Conservation (phyloP, 1,284 basidiomycete genomes). For the Gomphus bonarii region DNA sequence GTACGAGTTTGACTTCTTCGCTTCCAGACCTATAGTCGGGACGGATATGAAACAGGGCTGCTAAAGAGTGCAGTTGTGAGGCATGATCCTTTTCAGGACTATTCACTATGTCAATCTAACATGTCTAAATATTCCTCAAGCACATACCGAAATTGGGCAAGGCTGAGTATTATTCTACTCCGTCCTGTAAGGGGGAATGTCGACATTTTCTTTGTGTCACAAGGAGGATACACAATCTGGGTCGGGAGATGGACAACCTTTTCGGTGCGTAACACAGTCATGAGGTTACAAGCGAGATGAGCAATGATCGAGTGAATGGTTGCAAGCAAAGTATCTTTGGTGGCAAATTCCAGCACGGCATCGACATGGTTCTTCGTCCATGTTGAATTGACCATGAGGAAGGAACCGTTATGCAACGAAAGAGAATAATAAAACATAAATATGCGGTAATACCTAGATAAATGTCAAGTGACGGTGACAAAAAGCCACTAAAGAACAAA, state of each 20-base stretch:
- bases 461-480: not conserved
- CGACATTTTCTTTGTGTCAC: slow-evolving; percentile 73
- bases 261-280: slow-evolving; percentile 16
- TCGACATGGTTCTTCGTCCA: slow-evolving; percentile 90
- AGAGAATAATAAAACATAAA: slow-evolving; percentile 79
- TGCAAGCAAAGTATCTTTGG: slow-evolving; percentile 24
- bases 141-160: slow-evolving; percentile 84
- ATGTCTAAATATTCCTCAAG: not conserved
- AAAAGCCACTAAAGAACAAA: slow-evolving; percentile 27
- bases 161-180: slow-evolving; percentile 65
- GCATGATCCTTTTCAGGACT: slow-evolving; percentile 95
- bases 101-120: not conserved
- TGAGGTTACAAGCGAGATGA: slow-evolving; percentile 17
- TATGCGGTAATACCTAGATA: slow-evolving; percentile 73
- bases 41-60: slow-evolving; percentile 45
- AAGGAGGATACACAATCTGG: slow-evolving; percentile 81
- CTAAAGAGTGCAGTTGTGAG: slow-evolving; percentile 69
- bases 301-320: slow-evolving; percentile 23
- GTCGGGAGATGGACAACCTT: slow-evolving; percentile 20
- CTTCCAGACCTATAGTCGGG: slow-evolving; percentile 40
- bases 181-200: slow-evolving; percentile 52
- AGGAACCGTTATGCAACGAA: slow-evolving; percentile 67
- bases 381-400: slow-evolving; percentile 87
- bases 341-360: slow-evolving; percentile 45
- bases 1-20: slow-evolving; percentile 41